These are phyloP conservation scores for Yarrowia sp. DNA, from an alignment of 805 yeast species.

Conservation along the genomic window DNA sequence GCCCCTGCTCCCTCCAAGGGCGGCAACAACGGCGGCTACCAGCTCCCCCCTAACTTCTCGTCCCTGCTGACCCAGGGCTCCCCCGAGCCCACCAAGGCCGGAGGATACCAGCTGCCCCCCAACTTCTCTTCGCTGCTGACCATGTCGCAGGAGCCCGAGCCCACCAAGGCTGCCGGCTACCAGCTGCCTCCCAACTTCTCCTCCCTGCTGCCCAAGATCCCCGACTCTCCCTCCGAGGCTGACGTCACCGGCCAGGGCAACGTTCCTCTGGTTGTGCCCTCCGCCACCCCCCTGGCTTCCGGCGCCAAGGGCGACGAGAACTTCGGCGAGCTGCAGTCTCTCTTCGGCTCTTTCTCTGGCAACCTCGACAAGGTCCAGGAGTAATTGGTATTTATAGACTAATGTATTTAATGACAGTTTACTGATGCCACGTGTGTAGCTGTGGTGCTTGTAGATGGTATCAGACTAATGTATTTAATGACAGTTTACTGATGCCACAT, in stretches of 20 bases:
- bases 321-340: constrained; percentile 19
- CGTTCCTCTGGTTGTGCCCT: not conserved
- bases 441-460: too few species aligned
- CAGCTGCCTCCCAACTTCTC: constrained; percentile 20
- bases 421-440: not conserved
- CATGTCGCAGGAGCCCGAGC: constrained; percentile 26
- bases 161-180: constrained; percentile 23
- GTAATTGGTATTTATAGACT: constrained; percentile 18
- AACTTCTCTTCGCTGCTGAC: constrained; percentile 14
- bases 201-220: not conserved
- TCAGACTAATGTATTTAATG: too few species aligned
- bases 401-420: not conserved
- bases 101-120: constrained; percentile 16
- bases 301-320: constrained; percentile 12
- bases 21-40: constrained; percentile 5
- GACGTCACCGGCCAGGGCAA: not conserved
- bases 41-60: constrained; percentile 12
- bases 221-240: constrained; percentile 6
- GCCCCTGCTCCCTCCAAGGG: constrained; percentile 4
- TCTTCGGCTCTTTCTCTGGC: constrained; percentile 15
- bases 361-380: constrained; percentile 17
- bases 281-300: constrained; percentile 6
- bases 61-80: not conserved
- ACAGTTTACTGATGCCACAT: too few species aligned
- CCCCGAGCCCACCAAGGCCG: not conserved